Evolutionary conservation across 371 early-diverging fungal species (phyloP).

Genomic region (Amoeboradix gromovi): DNA sequence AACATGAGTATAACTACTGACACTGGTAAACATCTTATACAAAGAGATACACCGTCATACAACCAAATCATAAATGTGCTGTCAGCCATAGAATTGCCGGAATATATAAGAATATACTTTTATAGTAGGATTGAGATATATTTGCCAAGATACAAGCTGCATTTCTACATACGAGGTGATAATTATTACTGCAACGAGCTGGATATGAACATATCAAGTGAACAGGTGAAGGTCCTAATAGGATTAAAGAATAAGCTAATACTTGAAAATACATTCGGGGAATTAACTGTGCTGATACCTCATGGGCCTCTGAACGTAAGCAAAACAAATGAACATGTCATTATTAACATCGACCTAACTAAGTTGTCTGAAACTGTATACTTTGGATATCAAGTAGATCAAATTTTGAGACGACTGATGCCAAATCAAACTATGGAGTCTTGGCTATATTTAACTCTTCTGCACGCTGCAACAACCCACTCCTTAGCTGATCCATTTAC

Average conservation of each 20-base stretch:
- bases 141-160: background rate
- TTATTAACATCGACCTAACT: background rate
- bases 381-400: background rate
- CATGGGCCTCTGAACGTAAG: background rate
- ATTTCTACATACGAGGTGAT: background rate
- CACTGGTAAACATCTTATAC: too few species aligned
- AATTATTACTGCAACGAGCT: background rate
- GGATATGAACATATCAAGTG: background rate
- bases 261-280: background rate
- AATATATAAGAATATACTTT: background rate
- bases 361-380: background rate
- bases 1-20: too few species aligned
- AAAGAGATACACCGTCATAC: background rate
- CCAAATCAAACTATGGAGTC: background rate
- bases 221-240: background rate
- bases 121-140: background rate
- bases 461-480: background rate
- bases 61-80: background rate
- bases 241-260: background rate
- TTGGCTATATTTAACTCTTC: background rate
- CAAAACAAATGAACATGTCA: background rate
- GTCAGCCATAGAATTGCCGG: background rate
- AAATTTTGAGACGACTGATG: background rate
- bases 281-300: background rate
- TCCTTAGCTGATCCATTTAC: background rate